Evolutionary conservation across 225 moss, liverwort and hornwort species (phyloP), one percentile per base, ranked within the genome.

Genomic region (Pseudoscleropodium purum): DNA sequence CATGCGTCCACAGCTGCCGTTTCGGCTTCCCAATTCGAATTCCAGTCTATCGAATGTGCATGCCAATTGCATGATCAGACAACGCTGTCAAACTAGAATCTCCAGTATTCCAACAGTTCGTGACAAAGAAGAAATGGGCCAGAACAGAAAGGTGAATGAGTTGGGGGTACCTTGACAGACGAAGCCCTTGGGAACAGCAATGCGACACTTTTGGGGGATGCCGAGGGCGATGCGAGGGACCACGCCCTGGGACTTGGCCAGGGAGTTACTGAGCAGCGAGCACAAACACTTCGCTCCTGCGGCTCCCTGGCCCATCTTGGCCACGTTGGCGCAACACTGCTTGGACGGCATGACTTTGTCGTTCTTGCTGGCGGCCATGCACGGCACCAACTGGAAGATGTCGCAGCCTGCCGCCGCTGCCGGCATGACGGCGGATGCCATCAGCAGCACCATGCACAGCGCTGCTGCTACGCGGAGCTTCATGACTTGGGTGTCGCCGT

Each of bases 321-420:
- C 84, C 10, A 92, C 27, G 82, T 92, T 91, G 72, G 37, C 20
- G 74, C 94, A 94, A 37, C 94, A 94, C 84, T 91, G 86, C 37
- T 49, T 27, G 59, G 94, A 90, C 11, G 94, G 92, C 68, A 29
- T 31, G 29, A 90, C 82, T 15, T 67, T 36, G 47, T 91, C 87
- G 27, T 88, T 91, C 84, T 90, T 94, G 92, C 91, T 89, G n/a
- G 94, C 94, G 25, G 91, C 89, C 61, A 92, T 75, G 88, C 93
- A 91, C 43, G 90, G 93, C 74, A 74, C 68, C 65, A 93, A 41
- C 78, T 93, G 89, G 83, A 78, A 83, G 82, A 93, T 88, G 88
- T 86, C 79, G 83, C 93, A 93, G 86, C 77, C 21, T 86, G 88
- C 92, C 59, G 80, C 81, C 60, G 41, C 81, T 36, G 87, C 18